Evolutionary conservation across 495 filamentous ascomycete species (phyloP).

Genomic region (Gamarada debralockiae): DNA sequence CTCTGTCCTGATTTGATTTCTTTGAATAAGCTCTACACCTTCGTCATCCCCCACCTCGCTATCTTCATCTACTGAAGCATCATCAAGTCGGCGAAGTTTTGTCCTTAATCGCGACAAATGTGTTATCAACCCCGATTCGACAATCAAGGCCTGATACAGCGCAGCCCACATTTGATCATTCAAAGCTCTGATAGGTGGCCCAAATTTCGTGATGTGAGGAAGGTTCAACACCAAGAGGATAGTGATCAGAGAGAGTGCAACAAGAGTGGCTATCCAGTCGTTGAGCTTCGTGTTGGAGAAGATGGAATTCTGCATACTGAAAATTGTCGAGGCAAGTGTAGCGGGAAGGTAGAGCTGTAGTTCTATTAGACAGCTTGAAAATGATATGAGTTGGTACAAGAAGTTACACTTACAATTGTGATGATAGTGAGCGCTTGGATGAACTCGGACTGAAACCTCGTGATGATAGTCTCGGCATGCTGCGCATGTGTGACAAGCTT

Average conservation of each 20-base stretch:
- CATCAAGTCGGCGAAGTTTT: too few species aligned
- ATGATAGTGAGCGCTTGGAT: conserved; percentile 9
- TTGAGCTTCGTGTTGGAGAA: neutral
- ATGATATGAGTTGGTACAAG: neutral
- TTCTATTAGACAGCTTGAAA: neutral
- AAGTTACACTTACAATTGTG: conserved; percentile 11
- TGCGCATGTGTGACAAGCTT: too few species aligned
- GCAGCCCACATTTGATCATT: too few species aligned
- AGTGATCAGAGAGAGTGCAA: neutral
- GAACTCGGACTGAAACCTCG: too few species aligned
- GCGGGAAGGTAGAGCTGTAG: neutral
- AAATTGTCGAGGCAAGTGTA: neutral
- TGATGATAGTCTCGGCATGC: too few species aligned
- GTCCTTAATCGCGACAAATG: too few species aligned
- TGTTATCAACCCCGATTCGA: too few species aligned
- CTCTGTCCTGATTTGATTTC: too few species aligned
- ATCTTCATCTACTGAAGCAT: too few species aligned
- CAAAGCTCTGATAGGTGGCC: neutral
- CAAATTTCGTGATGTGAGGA: neutral
- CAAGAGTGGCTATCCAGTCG: neutral
- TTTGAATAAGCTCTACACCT: too few species aligned
- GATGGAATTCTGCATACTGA: neutral
- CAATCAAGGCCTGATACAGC: too few species aligned
- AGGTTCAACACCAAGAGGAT: neutral
- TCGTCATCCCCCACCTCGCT: too few species aligned